A percentile compares a stretch with the other conserved stretches of the same genome.
Evolutionary conservation across 768 basidiomycete species (phyloP).

Genomic region (Zangia roseola): DNA sequence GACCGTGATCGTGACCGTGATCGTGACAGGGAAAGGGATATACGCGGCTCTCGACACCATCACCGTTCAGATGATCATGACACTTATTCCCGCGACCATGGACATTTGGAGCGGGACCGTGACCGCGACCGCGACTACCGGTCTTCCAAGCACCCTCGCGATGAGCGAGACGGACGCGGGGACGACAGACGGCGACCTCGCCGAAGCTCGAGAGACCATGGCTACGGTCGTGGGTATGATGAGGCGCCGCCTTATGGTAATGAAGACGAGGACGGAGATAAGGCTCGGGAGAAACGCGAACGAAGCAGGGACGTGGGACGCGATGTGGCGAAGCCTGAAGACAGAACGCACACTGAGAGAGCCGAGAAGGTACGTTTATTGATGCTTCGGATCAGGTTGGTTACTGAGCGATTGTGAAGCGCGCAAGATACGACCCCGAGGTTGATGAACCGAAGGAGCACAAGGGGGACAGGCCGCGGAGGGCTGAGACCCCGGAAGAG

Average conservation of each 20-base stretch:
- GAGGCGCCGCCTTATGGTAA: constrained; percentile 40
- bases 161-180: constrained; percentile 55
- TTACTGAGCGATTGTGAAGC: constrained; percentile 35
- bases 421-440: constrained; percentile 53
- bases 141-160: constrained; percentile 49
- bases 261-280: constrained; percentile 40
- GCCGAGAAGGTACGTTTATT: constrained; percentile 58
- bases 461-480: constrained; percentile 35
- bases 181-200: constrained; percentile 48
- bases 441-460: constrained; percentile 44
- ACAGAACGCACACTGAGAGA: constrained; percentile 51
- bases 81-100: constrained; percentile 33
- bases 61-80: constrained; percentile 36
- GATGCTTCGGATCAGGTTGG: background rate
- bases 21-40: constrained; percentile 43
- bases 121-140: constrained; percentile 42
- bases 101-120: constrained; percentile 34
- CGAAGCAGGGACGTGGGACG: constrained; percentile 43
- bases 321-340: constrained; percentile 39
- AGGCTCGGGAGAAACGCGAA: constrained; percentile 41
- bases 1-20: constrained; percentile 41
- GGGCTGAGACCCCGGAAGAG: constrained; percentile 84
- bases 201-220: constrained; percentile 40
- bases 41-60: constrained; percentile 33
- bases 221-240: constrained; percentile 46